phyloP scores from a whole-genome alignment of 805 yeast species.

The Middelhovenomyces tepae region DNA sequence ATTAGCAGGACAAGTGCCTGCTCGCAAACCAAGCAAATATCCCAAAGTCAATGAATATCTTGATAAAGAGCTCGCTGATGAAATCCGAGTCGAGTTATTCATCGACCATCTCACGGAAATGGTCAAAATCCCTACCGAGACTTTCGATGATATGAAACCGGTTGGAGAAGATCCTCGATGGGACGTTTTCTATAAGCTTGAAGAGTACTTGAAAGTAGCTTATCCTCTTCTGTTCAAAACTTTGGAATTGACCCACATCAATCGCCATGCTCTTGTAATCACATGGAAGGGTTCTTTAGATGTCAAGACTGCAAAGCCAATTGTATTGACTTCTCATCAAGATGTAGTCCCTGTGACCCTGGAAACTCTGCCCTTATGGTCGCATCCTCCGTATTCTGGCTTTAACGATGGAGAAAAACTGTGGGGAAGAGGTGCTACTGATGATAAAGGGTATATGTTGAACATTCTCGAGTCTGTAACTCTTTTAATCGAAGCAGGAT shows the following conservation, averaged over 20 bases:
- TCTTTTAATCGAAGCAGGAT: slow-evolving; percentile 35
- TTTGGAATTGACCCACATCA: slow-evolving; percentile 47
- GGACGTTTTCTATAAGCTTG: slow-evolving; percentile 40
- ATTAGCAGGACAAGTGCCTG: no score
- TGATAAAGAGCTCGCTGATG: no score
- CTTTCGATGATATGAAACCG: slow-evolving; percentile 44
- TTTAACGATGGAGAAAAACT: slow-evolving; percentile 48
- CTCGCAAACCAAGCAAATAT: no score
- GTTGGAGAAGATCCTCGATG: slow-evolving; percentile 46
- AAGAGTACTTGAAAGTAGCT: slow-evolving; percentile 40
- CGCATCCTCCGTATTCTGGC: slow-evolving; percentile 50
- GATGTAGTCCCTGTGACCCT: slow-evolving; percentile 62
- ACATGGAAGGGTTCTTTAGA: slow-evolving; percentile 62
- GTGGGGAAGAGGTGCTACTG: slow-evolving; percentile 64
- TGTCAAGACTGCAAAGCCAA: slow-evolving; percentile 39
- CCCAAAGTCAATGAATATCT: no score
- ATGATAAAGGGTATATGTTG: slow-evolving; percentile 56
- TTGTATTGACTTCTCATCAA: slow-evolving; percentile 56
- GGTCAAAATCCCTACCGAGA: slow-evolving; percentile 53
- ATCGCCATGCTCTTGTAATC: slow-evolving; percentile 52
- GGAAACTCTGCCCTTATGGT: slow-evolving; percentile 44
- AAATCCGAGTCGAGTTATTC: no score
- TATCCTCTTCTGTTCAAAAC: slow-evolving; percentile 46
- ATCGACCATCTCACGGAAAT: no score
- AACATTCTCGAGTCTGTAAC: slow-evolving; percentile 56